phyloP scores from a whole-genome alignment of 768 basidiomycete genomes.

The Gelatoporia subvermispora region DNA sequence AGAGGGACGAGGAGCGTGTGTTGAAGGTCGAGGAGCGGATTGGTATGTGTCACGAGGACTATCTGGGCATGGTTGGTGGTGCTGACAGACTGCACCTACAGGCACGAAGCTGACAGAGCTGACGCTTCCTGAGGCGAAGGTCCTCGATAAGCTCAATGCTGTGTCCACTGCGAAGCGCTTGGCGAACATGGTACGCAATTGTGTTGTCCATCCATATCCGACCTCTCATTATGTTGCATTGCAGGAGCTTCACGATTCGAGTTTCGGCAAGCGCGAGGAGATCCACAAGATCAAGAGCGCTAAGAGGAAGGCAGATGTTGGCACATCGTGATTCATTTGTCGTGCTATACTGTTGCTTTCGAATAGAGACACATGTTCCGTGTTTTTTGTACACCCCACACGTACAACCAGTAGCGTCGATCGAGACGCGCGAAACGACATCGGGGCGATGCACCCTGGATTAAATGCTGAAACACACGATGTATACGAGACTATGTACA shows the following conservation, averaged over 20 bases:
- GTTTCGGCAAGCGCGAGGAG: slow-evolving; percentile 86
- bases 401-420: too few relatives aligned
- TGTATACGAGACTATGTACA: too few relatives aligned
- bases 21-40: slow-evolving; percentile 82
- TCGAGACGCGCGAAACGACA: too few relatives aligned
- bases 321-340: background rate
- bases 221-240: background rate
- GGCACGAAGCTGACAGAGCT: slow-evolving; percentile 76
- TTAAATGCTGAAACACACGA: too few relatives aligned
- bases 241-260: slow-evolving; percentile 80
- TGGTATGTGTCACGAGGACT: slow-evolving; percentile 47
- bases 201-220: background rate
- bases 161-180: slow-evolving; percentile 93
- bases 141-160: slow-evolving; percentile 77
- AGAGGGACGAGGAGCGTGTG: slow-evolving; percentile 84
- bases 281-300: slow-evolving; percentile 64
- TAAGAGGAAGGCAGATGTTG: slow-evolving; percentile 23
- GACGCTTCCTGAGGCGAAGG: slow-evolving; percentile 70
- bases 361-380: background rate
- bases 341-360: background rate
- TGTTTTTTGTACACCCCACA: too few relatives aligned
- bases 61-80: background rate
- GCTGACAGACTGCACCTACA: slow-evolving; percentile 22
- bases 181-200: slow-evolving; percentile 80
- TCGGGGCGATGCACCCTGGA: too few relatives aligned